Evolutionary conservation across 2,329 filamentous ascomycete genomes (phyloP), one percentile per base, ranked within the genome.

Genomic region (Trichoderma atroviride): DNA sequence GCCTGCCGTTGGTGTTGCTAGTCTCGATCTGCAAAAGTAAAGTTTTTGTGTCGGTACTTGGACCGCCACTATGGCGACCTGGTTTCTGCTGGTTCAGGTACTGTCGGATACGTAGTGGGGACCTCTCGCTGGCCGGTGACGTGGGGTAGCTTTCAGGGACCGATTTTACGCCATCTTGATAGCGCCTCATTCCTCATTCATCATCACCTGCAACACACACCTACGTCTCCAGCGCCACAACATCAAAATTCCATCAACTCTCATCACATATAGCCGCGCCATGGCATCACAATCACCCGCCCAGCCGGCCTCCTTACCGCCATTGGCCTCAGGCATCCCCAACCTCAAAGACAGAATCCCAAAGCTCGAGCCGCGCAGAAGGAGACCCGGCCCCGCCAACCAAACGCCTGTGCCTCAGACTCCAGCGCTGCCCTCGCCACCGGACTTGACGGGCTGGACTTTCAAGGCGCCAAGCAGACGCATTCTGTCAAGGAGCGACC

Each of bases 401-500:
- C 82, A 84, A 33, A 81, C 83, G 31, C 91, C 93, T 71, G 84
- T 91, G 57, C 94, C 94, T 70, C 84, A 87, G 73, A 97, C 94
- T 33, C 94, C 94, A 59, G 78, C 85, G 50, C 85, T 97, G 10
- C 89, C 93, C 40, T 79, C 88, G 58, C 90, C 91, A 22, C 90
- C 91, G 22, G 85, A 89, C 71, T 83, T 86, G 52, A 84, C 86
- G 64, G 84, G 81, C 57, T 83, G 90, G 76, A 81, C 79, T 6
- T 96, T 92, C 82, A 82, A 84, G 69, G 83, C 82, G 6, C 96
- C 96, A 0, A 87, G 85, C 14, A 87, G 94, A 70, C 88, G 94
- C 10, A 98, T 99, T 64, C 83, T 99, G 14, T 95, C 94, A 3
- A 84, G 84, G 2, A 83, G 87, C 60, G 96, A 99, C 74, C 94